phyloP scores from a whole-genome alignment of 1,139 yeast species.

The Kluyveromyces sp. region DNA sequence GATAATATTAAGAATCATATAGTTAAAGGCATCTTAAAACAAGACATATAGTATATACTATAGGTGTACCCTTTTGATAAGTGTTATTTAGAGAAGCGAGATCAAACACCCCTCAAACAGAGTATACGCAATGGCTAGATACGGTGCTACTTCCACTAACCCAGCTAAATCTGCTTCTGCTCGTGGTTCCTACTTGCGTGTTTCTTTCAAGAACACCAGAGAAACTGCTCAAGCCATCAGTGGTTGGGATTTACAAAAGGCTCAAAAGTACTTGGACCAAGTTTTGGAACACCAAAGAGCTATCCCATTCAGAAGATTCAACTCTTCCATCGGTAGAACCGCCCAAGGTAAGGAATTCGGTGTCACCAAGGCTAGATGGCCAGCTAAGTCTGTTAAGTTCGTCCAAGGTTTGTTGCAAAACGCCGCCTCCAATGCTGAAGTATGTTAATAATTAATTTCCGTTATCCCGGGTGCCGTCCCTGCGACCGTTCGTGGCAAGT shows the following conservation, averaged over 20 bases:
- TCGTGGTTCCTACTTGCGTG: constrained; percentile 99
- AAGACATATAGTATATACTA: not conserved
- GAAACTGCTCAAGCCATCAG: constrained; percentile 97
- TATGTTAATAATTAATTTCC: constrained; percentile 26
- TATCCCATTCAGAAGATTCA: constrained; percentile 98
- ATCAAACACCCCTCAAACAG: constrained; percentile 14
- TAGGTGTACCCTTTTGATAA: not conserved
- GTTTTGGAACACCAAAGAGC: constrained; percentile 99
- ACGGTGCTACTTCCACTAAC: constrained; percentile 98
- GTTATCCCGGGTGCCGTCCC: not conserved
- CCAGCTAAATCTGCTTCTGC: constrained; percentile 99
- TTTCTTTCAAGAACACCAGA: constrained; percentile 99
- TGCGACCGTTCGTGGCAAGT: not conserved
- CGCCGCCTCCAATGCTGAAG: constrained; percentile 98
- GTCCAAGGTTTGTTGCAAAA: constrained; percentile 90
- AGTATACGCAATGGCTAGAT: constrained; percentile 62
- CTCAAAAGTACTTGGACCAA: constrained; percentile 92
- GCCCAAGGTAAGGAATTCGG: constrained; percentile 99
- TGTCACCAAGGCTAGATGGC: constrained; percentile 99
- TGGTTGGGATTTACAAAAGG: constrained; percentile 97
- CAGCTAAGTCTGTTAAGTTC: constrained; percentile 96
- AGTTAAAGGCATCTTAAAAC: not conserved
- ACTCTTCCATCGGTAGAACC: constrained; percentile 96
- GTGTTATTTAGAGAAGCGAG: not conserved
- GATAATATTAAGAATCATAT: too few species aligned